Evolutionary conservation across 192 early-diverging fungal genomes (phyloP).

Genomic region (Pilobolus umbonatus): DNA sequence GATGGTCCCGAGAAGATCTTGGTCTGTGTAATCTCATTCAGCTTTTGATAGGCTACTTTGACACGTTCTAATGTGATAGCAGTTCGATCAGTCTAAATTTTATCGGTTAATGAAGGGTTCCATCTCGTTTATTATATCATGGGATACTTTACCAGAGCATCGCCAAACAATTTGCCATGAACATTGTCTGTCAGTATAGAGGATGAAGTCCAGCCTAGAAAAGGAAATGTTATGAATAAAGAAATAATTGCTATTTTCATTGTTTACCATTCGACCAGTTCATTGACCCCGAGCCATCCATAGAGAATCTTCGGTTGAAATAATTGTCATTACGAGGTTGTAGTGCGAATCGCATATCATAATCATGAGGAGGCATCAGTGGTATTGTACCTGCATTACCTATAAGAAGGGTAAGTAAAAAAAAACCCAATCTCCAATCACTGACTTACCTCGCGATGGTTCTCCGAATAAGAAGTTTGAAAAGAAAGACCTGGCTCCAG

Average conservation of each 20-base stretch:
- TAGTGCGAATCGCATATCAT: not conserved
- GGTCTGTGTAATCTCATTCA: constrained; percentile 21
- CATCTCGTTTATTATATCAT: not conserved
- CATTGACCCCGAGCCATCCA: not conserved
- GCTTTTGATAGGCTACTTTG: constrained; percentile 29
- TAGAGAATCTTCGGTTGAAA: not conserved
- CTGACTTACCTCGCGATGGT: not conserved
- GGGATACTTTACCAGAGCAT: constrained; percentile 22
- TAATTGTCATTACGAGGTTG: not conserved
- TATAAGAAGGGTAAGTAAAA: not conserved
- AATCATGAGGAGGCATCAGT: not conserved
- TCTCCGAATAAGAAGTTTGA: constrained; percentile 25
- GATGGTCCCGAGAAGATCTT: constrained; percentile 1
- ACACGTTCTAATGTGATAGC: constrained; percentile 27
- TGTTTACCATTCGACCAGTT: constrained; percentile 14
- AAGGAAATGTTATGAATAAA: not conserved
- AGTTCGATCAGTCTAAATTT: constrained; percentile 20
- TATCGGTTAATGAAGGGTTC: not conserved
- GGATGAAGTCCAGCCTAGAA: constrained; percentile 19
- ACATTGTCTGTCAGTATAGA: constrained; percentile 18
- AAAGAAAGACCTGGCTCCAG: constrained; percentile 12
- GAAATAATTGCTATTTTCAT: not conserved
- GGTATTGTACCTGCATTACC: not conserved
- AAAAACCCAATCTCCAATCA: not conserved
- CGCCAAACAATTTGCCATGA: constrained; percentile 28